These are phyloP conservation scores for Boletus coccyginus DNA, from an alignment of 768 basidiomycete genomes.

Conservation along the genomic window DNA sequence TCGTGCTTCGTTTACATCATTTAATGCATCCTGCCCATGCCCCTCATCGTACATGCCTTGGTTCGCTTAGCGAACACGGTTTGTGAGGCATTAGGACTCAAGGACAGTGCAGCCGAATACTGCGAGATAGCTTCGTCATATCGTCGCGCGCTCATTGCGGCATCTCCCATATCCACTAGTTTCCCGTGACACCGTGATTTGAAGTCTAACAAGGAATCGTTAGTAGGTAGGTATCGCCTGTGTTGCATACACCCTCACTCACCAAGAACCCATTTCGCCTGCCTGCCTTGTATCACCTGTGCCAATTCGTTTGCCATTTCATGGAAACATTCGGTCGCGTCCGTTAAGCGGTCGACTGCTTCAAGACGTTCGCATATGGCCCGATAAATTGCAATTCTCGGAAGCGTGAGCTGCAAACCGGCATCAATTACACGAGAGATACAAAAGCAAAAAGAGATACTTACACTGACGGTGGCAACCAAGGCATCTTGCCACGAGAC, in stretches of 20 bases:
- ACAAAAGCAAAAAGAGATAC: not conserved
- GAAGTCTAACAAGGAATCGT: not conserved
- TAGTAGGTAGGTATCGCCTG: not conserved
- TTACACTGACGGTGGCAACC: not conserved
- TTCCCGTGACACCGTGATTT: too few species aligned
- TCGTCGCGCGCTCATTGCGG: not conserved
- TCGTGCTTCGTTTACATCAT: not conserved
- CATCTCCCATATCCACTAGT: not conserved
- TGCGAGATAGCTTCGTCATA: not conserved
- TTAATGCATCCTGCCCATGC: not conserved
- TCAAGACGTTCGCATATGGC: not conserved
- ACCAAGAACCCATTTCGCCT: not conserved
- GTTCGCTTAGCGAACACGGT: not conserved
- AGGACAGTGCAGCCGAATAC: not conserved
- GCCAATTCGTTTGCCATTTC: not conserved
- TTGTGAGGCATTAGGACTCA: not conserved
- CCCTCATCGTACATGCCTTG: too few species aligned
- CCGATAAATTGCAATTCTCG: not conserved
- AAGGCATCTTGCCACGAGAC: not conserved
- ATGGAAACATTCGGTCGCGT: not conserved
- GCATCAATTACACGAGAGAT: not conserved
- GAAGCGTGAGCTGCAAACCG: not conserved
- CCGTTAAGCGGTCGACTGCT: not conserved
- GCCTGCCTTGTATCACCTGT: not conserved
- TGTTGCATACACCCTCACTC: not conserved